Conservation (phyloP, 176 grass and related monocot genomes). For the Zea mays region DNA sequence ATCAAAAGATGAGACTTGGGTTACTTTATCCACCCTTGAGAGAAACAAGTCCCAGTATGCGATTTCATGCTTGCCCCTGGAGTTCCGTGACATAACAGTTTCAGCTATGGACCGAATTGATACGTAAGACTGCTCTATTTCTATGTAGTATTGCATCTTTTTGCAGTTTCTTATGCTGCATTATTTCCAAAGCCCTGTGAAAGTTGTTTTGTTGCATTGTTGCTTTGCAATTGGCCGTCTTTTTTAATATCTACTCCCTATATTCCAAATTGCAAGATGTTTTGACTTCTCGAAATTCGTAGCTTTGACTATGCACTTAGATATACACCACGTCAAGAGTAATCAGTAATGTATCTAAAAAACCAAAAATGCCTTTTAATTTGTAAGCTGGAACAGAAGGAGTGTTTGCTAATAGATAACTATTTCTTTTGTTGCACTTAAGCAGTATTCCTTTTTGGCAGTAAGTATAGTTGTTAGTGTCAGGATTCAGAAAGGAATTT, state of each 20-base stretch:
- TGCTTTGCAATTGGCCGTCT: background rate
- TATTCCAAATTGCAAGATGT: background rate
- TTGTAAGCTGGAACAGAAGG: background rate
- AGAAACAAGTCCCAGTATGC: conserved; percentile 90
- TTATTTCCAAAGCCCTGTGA: conserved; percentile 13
- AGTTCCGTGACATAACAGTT: conserved; percentile 70
- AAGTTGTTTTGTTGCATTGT: background rate
- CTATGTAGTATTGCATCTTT: conserved; percentile 6
- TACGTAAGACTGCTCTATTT: conserved; percentile 58
- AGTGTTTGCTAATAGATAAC: conserved; percentile 22
- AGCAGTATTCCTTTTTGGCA: background rate
- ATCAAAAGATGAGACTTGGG: conserved; percentile 81
- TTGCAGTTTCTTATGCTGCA: conserved; percentile 26
- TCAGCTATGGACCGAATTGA: conserved; percentile 91
- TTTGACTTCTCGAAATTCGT: background rate
- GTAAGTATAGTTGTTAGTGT: background rate
- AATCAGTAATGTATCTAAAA: background rate
- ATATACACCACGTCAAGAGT: background rate
- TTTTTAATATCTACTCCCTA: conserved; percentile 1
- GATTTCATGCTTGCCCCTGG: conserved; percentile 93
- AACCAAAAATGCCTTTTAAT: no score
- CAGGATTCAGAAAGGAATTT: background rate
- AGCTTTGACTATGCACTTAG: background rate
- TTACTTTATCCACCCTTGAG: conserved; percentile 84
- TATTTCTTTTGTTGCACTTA: background rate